Percentiles rank a stretch among this genome's conserved stretches.
Evolutionary conservation across 805 yeast genomes (phyloP).

Genomic region (Osmozyma mogii): DNA sequence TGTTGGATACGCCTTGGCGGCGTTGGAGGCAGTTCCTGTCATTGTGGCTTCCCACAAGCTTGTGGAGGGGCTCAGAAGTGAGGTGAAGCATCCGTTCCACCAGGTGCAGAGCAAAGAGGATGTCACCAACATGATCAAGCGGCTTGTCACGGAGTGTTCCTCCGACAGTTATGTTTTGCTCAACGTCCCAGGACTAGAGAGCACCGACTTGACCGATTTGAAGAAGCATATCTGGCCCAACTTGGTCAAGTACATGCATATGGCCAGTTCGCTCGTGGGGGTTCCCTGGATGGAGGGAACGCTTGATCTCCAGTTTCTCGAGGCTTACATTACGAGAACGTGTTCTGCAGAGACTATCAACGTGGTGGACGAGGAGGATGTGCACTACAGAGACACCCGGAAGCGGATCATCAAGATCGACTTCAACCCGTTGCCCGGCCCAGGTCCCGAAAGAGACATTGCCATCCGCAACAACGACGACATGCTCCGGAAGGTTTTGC

Average conservation of each 20-base stretch:
- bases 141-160: slow-evolving; percentile 30
- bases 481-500: slow-evolving; percentile 45
- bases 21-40: slow-evolving; percentile 22
- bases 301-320: slow-evolving; percentile 37
- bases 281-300: slow-evolving; percentile 43
- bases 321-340: slow-evolving; percentile 32
- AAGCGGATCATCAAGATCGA: slow-evolving; percentile 57
- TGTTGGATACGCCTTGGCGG: slow-evolving; percentile 3
- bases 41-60: slow-evolving; percentile 34
- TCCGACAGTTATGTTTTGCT: slow-evolving; percentile 31
- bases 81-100: slow-evolving; percentile 13
- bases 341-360: slow-evolving; percentile 45
- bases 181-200: slow-evolving; percentile 31
- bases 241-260: slow-evolving; percentile 41
- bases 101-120: slow-evolving; percentile 15
- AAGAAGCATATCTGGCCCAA: slow-evolving; percentile 38
- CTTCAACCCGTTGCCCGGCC: slow-evolving; percentile 38
- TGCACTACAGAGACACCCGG: slow-evolving; percentile 52
- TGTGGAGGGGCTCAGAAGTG: slow-evolving; percentile 22
- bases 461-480: slow-evolving; percentile 37
- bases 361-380: slow-evolving; percentile 35
- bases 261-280: slow-evolving; percentile 55
- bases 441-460: slow-evolving; percentile 14
- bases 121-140: slow-evolving; percentile 28
- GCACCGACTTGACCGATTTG: slow-evolving; percentile 18